Base-by-base conservation (phyloP, 2,329 filamentous ascomycete genomes). In the Paraphoma chrysanthemicola region DNA sequence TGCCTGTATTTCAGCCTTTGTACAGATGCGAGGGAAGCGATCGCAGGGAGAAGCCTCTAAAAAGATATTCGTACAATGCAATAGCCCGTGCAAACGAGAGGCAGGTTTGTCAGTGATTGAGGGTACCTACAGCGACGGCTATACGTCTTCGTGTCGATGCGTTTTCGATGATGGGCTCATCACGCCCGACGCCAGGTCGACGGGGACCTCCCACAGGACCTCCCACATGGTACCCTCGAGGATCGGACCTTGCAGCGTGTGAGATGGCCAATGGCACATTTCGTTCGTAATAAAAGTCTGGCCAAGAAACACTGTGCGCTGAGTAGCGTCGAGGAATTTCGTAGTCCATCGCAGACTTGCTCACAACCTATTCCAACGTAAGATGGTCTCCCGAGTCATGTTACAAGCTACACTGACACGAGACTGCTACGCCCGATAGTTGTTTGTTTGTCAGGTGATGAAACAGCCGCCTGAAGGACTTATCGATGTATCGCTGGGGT, bases 141-240 rank as follows among this genome's bases (percentile, higher is more conserved):
- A 86, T 86, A 48, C 86, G 82, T 53, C 82, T 78, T 54, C 83
- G 79, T 23, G 78, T 67, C 16, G 72, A 70, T 30, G 68, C 71
- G 43, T 66, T 68, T 14, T 81, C 78, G 41, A 70, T 54, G 16
- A 75, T 70, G 16, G 41, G 46, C 12, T 72, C 66, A 11, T 71
- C 68, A 48, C 58, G 55, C 31, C 53, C 53, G 18, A 51, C 33
- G 28, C 44, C 49, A 46, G 29, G 39, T 41, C 60, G 51, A 31
- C 62, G 62, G 17, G 60, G 45, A 12, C 61, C 54, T 12, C 56
- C 67, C n/a, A 66, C 57, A 1, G 67, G 64, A 11, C 63, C 64
- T 38, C 68, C 62, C 18, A 73, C 28, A 12, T 65, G 63, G 57
- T 66, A 74, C 4, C 52, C 55, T 33, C 70, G 71, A 23, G 68